Percentiles rank a stretch among this genome's conserved stretches.
Evolutionary conservation across 192 early-diverging fungal genomes (phyloP).

Genomic region (Podila epicladia): DNA sequence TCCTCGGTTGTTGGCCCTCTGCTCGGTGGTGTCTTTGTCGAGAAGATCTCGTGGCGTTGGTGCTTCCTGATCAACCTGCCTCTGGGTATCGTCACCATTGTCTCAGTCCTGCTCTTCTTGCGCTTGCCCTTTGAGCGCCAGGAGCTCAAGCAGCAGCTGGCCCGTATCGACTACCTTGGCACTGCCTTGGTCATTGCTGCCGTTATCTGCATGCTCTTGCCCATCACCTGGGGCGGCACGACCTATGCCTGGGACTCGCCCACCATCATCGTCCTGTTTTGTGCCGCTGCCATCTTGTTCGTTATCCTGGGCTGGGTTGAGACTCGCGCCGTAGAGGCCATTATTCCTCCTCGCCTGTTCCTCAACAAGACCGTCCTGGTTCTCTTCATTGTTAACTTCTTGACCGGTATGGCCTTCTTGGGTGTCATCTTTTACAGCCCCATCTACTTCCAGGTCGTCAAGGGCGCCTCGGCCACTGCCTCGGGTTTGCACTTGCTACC

Average conservation of each 20-base stretch:
- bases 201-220: constrained; percentile 70
- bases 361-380: constrained; percentile 68
- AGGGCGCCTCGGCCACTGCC: constrained; percentile 72
- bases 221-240: constrained; percentile 76
- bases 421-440: constrained; percentile 78
- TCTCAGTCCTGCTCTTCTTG: constrained; percentile 65
- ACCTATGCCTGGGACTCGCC: constrained; percentile 75
- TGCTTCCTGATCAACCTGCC: constrained; percentile 91
- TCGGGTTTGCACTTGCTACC: constrained; percentile 80
- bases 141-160: constrained; percentile 64
- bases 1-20: constrained; percentile 84
- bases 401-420: constrained; percentile 69
- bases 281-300: constrained; percentile 57
- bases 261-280: constrained; percentile 64
- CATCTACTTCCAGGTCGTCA: constrained; percentile 84
- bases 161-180: constrained; percentile 75
- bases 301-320: constrained; percentile 66
- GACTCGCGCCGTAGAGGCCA: constrained; percentile 76
- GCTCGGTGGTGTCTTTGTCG: constrained; percentile 85
- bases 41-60: constrained; percentile 71
- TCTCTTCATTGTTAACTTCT: constrained; percentile 67
- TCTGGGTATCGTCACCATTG: constrained; percentile 71
- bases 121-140: constrained; percentile 66
- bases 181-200: constrained; percentile 55
- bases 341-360: constrained; percentile 72